Evolutionary conservation across 2,329 filamentous ascomycete species (phyloP).

Genomic region (Stachybotrys elegans): DNA sequence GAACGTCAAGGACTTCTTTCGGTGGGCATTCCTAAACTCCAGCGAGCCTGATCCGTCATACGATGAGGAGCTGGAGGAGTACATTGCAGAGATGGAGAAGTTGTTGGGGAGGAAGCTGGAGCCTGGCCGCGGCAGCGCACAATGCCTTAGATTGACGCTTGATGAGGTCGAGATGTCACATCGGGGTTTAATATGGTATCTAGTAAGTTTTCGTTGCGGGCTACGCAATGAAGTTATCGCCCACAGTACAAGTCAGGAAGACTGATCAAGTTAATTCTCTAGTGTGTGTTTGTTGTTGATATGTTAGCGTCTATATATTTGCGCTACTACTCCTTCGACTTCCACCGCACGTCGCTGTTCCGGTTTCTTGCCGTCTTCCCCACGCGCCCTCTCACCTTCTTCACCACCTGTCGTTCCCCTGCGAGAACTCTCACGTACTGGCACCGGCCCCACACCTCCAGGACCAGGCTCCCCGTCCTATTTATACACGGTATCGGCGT

Average conservation of each 20-base stretch:
- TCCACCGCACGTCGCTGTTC: conserved; percentile 37
- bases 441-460: conserved; percentile 55
- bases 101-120: conserved; percentile 43
- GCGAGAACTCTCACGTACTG: conserved; percentile 51
- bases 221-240: conserved; percentile 1
- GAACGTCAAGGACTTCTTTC: conserved; percentile 55
- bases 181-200: conserved; percentile 52
- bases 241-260: not conserved
- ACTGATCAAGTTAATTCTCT: conserved; percentile 8
- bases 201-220: conserved; percentile 29
- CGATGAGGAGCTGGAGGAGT: conserved; percentile 51
- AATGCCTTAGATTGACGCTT: conserved; percentile 50
- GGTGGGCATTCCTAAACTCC: conserved; percentile 55
- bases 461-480: conserved; percentile 48
- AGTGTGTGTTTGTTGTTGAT: conserved; percentile 44
- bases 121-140: conserved; percentile 45
- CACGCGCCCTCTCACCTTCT: conserved; percentile 42
- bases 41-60: conserved; percentile 35
- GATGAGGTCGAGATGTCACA: conserved; percentile 53
- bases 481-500: conserved; percentile 60
- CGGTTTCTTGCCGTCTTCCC: conserved; percentile 47
- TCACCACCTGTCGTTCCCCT: conserved; percentile 39
- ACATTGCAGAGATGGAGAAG: conserved; percentile 45
- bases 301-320: conserved; percentile 27
- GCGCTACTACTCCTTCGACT: conserved; percentile 38